phyloP scores from a whole-genome alignment of 371 early-diverging fungal species.

The Dinochytrium kinnereticum region DNA sequence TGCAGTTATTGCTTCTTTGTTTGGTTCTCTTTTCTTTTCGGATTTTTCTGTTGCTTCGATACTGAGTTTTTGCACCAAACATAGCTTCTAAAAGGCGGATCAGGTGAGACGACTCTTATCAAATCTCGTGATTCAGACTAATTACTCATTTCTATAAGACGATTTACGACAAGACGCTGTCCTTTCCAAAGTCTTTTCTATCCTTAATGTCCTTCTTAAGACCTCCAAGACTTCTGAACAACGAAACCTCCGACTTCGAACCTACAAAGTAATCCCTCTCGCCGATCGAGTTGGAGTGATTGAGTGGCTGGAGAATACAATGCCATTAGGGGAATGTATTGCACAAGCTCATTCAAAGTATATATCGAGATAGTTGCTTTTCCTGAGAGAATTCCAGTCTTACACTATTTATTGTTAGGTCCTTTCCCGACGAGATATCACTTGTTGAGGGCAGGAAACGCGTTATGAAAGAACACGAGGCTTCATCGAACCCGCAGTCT shows the following conservation, averaged over 20 bases:
- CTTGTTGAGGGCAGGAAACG: conserved; percentile 60
- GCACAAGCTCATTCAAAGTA: conserved; percentile 33
- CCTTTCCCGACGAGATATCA: conserved; percentile 44
- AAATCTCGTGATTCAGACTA: background rate
- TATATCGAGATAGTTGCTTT: background rate
- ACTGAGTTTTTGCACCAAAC: too few relatives aligned
- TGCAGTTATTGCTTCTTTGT: background rate
- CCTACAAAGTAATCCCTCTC: conserved; percentile 96
- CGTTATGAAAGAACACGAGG: conserved; percentile 53
- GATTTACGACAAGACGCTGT: conserved; percentile 58
- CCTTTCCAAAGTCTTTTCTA: conserved; percentile 58
- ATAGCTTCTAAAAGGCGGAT: conserved; percentile 52
- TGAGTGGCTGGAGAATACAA: conserved; percentile 93
- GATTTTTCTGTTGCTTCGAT: too few relatives aligned
- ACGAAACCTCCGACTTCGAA: conserved; percentile 74
- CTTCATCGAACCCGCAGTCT: conserved; percentile 29
- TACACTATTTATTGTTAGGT: conserved; percentile 25
- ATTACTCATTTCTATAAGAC: conserved; percentile 18
- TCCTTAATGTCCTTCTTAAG: conserved; percentile 79
- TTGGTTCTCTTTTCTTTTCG: too few relatives aligned
- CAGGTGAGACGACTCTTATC: too few relatives aligned
- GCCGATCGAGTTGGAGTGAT: conserved; percentile 91
- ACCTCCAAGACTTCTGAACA: conserved; percentile 57
- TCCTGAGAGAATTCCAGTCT: too few relatives aligned
- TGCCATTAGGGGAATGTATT: conserved; percentile 60